Evolutionary conservation across 208 protist species (phyloP).

Genomic region (Leishmania aethiopica): DNA sequence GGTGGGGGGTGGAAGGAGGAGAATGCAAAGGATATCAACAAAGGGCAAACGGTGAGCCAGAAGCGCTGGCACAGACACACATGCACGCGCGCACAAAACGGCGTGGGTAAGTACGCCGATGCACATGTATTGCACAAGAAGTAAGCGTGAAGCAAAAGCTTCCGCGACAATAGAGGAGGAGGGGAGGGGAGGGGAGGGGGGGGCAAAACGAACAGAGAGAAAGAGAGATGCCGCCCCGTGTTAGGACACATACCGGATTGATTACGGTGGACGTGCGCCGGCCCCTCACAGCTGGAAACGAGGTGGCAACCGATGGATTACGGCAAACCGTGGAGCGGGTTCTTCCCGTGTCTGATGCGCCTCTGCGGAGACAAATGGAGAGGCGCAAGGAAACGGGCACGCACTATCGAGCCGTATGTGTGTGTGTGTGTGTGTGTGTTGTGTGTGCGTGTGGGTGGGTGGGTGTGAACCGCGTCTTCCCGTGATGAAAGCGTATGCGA

Average conservation of each 20-base stretch:
- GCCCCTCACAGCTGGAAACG: not conserved
- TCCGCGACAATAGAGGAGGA: not conserved
- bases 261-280: not conserved
- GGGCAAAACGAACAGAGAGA: not conserved
- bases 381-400: not conserved
- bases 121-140: not conserved
- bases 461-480: not conserved
- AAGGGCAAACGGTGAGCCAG: not conserved
- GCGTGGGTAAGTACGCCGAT: not conserved
- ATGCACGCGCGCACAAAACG: not conserved
- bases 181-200: no score
- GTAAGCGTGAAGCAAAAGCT: not conserved
- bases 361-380: not conserved
- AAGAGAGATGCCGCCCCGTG: not conserved
- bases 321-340: not conserved
- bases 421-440: not conserved
- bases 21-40: not conserved
- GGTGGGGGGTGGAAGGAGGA: not conserved
- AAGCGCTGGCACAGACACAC: not conserved
- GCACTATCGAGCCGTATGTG: not conserved
- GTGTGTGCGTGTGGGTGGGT: not conserved
- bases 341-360: not conserved
- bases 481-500: not conserved
- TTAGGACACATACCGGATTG: not conserved
- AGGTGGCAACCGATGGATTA: no score